Conservation (phyloP, 441 rosid genomes). For the Erodium moschatum region DNA sequence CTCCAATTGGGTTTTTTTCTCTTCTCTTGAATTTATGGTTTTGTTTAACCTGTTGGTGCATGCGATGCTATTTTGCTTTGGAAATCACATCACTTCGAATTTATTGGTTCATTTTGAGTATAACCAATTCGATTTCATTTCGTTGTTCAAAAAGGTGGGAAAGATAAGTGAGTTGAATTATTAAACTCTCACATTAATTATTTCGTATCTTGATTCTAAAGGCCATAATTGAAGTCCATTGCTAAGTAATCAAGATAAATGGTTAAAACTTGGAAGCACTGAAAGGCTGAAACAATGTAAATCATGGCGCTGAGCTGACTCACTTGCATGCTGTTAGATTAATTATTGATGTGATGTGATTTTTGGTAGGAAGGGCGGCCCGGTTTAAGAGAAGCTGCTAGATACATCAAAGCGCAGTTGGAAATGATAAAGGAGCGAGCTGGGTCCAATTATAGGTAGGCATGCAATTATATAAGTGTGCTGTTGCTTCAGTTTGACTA, state of each 20-base stretch:
- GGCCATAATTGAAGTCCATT: not conserved
- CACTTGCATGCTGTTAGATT: not conserved
- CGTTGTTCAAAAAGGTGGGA: not conserved
- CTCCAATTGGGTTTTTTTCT: not conserved
- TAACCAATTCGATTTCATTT: not conserved
- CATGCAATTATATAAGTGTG: constrained; percentile 8
- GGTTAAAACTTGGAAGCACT: constrained; percentile 1
- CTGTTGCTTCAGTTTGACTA: not conserved
- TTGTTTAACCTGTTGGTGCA: not conserved
- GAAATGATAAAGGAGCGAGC: constrained; percentile 65
- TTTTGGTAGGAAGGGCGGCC: constrained; percentile 72
- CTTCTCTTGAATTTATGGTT: not conserved
- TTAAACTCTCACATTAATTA: not conserved
- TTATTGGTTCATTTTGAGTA: not conserved
- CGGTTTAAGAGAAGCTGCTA: constrained; percentile 78
- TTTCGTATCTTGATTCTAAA: not conserved
- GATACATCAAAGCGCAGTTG: constrained; percentile 63
- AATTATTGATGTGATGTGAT: constrained; percentile 1
- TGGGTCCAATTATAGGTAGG: constrained; percentile 59
- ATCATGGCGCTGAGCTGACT: not conserved
- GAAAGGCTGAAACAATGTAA: not conserved
- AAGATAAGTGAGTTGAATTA: not conserved
- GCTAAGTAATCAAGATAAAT: not conserved
- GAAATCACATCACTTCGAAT: not conserved
- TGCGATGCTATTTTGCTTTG: not conserved